phyloP scores from a whole-genome alignment of 2,329 filamentous ascomycete species.

The Aspergillus jensenii region DNA sequence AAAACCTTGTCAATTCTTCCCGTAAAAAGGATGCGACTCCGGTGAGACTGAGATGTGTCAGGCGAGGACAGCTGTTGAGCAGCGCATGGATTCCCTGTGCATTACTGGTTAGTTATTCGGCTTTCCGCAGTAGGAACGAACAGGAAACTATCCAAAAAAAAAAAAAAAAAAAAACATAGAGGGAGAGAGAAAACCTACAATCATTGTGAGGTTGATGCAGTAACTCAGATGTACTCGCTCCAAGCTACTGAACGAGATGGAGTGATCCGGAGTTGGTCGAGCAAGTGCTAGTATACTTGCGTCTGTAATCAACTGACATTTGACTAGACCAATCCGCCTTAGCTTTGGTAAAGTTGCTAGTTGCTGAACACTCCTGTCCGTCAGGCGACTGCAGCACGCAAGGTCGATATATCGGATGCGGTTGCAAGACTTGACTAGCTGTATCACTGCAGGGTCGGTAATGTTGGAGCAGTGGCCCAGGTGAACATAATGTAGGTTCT shows the following conservation, averaged over 20 bases:
- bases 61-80: constrained; percentile 83
- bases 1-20: constrained; percentile 80
- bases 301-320: constrained; percentile 88
- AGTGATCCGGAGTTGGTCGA: constrained; percentile 57
- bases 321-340: constrained; percentile 91
- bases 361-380: constrained; percentile 80
- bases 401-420: constrained; percentile 96
- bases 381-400: constrained; percentile 88
- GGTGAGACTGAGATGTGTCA: constrained; percentile 92
- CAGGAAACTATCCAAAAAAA: too few species aligned
- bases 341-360: constrained; percentile 87
- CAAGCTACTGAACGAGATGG: constrained; percentile 66
- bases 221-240: constrained; percentile 97
- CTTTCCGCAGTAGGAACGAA: not conserved
- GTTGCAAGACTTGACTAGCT: constrained; percentile 81
- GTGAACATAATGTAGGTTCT: constrained; percentile 96
- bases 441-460: constrained; percentile 83
- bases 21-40: constrained; percentile 92
- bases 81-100: constrained; percentile 81
- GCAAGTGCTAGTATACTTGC: constrained; percentile 83
- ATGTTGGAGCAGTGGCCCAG: constrained; percentile 90
- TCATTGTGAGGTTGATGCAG: constrained; percentile 78
- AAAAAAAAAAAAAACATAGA: too few species aligned
- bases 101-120: constrained; percentile 4
- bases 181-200: constrained; percentile 54